Evolutionary conservation across 2,329 filamentous ascomycete species (phyloP), one percentile per base, ranked within the genome.

Genomic region (Aspergillus bombycis): DNA sequence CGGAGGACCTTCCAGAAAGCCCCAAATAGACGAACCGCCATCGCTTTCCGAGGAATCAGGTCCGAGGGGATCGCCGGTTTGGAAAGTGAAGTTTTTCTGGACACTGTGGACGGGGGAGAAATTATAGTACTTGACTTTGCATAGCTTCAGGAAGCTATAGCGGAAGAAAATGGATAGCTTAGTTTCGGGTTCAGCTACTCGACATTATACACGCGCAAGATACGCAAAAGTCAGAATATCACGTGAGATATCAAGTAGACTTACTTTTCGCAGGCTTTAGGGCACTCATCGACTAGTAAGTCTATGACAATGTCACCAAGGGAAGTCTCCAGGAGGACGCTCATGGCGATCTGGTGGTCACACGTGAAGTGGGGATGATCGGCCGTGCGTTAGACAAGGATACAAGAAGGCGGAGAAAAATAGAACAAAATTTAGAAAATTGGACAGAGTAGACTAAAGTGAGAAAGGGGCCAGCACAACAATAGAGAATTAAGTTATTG

Each of bases 71-170:
- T 98, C 95, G 76, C 94, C 94, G 36, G 92, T 96, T 79, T 98
- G 94, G 80, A 97, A 97, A 65, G 94, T 96, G 80, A 97, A 98
- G 79, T 93, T 89, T 77, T 94, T 95, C 76, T 97, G 95, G 43
- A 99, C 88, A 69, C 90, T 93, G 81, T 97, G 92, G 60, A 98
- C 83, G 30, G 94, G 95, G 7, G 93, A 89, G 78, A 96, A 98
- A 83, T 98, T 98, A 88, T 97, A 99, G 82, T 98, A 99, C 83
- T 97, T 99, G 80, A 93, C 84, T 82, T 98, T 98, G 88, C 95
- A 97, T 71, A 99, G 91, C 85, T 99, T 98, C 62, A 99, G 84
- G 79, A 99, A 98, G 85, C 93, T 96, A 79, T 67, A 76, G 73
- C 70, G 70, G 66, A 66, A 71, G 56, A 68, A 68, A 41, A 71